Evolutionary conservation across 2,329 filamentous ascomycete genomes (phyloP).

Genomic region (Dactylonectria estremocensis): DNA sequence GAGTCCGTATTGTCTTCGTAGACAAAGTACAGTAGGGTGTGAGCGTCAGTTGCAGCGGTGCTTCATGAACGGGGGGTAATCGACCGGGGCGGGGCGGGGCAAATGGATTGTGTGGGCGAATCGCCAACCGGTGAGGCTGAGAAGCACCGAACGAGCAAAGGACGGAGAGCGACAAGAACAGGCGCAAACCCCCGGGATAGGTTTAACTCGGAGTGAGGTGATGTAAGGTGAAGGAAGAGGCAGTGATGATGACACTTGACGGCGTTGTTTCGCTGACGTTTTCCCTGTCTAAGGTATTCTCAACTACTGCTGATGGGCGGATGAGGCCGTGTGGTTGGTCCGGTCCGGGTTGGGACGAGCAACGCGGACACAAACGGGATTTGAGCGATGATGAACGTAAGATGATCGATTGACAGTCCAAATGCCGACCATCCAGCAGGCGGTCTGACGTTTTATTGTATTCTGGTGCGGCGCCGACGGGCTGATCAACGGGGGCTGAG

Average conservation of each 20-base stretch:
- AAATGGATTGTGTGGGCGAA: not conserved
- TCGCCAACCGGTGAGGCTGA: constrained; percentile 27
- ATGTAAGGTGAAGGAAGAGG: constrained; percentile 7
- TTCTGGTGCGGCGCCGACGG: constrained; percentile 38
- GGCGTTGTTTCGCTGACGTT: not conserved
- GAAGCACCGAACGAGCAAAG: constrained; percentile 1
- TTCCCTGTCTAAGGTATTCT: not conserved
- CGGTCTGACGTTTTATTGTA: constrained; percentile 48
- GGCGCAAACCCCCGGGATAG: not conserved
- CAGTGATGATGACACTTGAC: constrained; percentile 14
- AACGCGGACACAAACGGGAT: constrained; percentile 37
- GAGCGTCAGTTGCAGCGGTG: constrained; percentile 6
- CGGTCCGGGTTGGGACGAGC: constrained; percentile 3
- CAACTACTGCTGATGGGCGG: constrained; percentile 4
- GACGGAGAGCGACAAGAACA: constrained; percentile 3
- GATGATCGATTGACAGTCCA: constrained; percentile 32
- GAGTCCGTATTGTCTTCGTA: constrained; percentile 21
- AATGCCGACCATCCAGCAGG: constrained; percentile 32
- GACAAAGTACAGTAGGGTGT: not conserved
- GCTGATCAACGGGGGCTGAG: constrained; percentile 39
- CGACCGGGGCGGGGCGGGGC: constrained; percentile 23
- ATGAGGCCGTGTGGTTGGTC: not conserved
- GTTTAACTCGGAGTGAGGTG: not conserved
- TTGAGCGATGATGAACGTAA: constrained; percentile 33
- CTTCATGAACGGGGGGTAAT: constrained; percentile 7